These are phyloP conservation scores for Neobulgaria alba DNA, from an alignment of 2,329 filamentous ascomycete genomes.

Conservation along the genomic window DNA sequence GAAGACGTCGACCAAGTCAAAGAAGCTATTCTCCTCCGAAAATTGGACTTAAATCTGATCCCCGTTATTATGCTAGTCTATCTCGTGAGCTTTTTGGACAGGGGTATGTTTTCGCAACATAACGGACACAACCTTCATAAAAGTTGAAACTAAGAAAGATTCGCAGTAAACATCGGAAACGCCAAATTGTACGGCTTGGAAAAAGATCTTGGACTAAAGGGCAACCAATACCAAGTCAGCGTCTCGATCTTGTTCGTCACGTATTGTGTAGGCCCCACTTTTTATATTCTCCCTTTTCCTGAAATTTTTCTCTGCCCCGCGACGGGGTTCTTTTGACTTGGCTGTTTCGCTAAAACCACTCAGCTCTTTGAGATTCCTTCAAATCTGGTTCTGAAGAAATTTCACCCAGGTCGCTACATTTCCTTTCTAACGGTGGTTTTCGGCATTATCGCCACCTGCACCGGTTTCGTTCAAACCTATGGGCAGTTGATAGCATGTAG, in stretches of 20 bases:
- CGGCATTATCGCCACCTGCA: constrained; percentile 33
- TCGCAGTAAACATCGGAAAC: constrained; percentile 39
- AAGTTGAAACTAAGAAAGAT: no score
- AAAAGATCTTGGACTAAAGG: constrained; percentile 39
- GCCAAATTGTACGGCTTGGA: constrained; percentile 46
- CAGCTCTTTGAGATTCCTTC: constrained; percentile 32
- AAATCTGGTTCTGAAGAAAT: constrained; percentile 35
- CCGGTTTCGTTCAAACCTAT: constrained; percentile 32
- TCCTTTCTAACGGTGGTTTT: constrained; percentile 32
- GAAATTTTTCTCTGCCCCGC: not conserved
- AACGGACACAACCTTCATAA: no score
- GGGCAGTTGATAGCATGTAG: constrained; percentile 31
- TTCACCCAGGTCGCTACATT: constrained; percentile 27
- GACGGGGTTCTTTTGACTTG: not conserved
- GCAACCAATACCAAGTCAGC: constrained; percentile 41
- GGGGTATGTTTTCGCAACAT: not conserved
- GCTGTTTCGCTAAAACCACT: not conserved
- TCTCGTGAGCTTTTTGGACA: not conserved
- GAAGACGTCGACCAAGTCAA: not conserved
- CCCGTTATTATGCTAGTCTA: not conserved
- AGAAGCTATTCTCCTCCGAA: not conserved
- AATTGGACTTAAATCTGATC: not conserved
- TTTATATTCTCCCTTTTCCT: not conserved
- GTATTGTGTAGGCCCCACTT: constrained; percentile 14
- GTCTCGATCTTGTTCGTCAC: constrained; percentile 44